phyloP scores from a whole-genome alignment of 345 rosid genomes.

The Psidium guajava region DNA sequence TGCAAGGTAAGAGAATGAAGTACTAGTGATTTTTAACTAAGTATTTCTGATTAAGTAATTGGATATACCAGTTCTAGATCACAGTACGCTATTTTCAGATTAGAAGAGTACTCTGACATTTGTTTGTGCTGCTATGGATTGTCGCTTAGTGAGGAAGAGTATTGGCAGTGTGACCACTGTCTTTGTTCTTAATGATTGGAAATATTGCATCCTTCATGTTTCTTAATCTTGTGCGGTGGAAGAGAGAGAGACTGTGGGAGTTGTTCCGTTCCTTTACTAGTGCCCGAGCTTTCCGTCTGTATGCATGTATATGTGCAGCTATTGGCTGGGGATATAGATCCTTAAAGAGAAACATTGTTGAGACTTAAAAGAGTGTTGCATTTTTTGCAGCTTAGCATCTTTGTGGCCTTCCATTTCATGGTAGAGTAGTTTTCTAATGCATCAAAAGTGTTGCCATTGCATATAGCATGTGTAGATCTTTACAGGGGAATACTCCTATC shows the following conservation, averaged over 20 bases:
- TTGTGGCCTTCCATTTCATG: not conserved
- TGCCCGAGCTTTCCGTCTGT: not conserved
- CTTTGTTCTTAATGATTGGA: not conserved
- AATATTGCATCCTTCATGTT: not conserved
- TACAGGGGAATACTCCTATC: not conserved
- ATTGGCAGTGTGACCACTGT: not conserved
- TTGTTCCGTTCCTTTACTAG: not conserved
- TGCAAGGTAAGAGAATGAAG: not conserved
- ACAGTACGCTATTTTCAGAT: not conserved
- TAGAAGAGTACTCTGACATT: not conserved
- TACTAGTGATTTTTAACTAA: not conserved
- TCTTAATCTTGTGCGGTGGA: not conserved
- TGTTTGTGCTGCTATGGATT: not conserved
- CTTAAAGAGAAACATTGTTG: not conserved
- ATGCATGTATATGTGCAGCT: not conserved
- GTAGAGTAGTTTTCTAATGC: not conserved
- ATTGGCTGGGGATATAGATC: not conserved
- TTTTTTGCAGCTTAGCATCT: not conserved
- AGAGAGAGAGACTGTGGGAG: not conserved
- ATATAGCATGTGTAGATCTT: not conserved
- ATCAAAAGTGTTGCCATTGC: not conserved
- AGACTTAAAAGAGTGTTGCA: not conserved
- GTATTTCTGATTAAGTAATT: not conserved
- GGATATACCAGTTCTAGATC: not conserved
- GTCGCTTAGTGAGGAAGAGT: not conserved